Evolutionary conservation across 2,329 filamentous ascomycete species (phyloP).

Genomic region (Colletotrichum sp.): DNA sequence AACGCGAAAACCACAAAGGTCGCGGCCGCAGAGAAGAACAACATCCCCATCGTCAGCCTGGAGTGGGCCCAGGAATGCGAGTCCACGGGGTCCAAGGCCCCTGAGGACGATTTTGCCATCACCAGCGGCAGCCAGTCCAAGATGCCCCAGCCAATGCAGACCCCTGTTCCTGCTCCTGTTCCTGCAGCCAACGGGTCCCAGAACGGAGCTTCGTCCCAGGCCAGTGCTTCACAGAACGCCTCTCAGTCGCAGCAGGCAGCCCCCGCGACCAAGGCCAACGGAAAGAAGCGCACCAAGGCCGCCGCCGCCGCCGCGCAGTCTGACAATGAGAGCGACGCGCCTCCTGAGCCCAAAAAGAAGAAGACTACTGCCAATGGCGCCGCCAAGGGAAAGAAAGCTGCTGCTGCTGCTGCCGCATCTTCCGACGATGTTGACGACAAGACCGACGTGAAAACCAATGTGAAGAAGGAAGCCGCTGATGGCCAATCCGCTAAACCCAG

Average conservation of each 20-base stretch:
- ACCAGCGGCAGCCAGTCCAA: neutral
- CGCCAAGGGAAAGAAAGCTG: neutral
- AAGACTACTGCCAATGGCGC: constrained; percentile 24
- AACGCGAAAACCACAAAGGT: constrained; percentile 56
- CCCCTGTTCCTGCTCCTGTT: neutral
- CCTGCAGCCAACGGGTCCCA: neutral
- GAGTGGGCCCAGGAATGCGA: constrained; percentile 68
- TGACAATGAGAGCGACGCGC: constrained; percentile 26
- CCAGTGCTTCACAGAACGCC: neutral
- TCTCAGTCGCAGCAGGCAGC: neutral
- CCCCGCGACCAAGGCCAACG: constrained; percentile 6
- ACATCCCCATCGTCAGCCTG: constrained; percentile 60
- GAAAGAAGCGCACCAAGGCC: constrained; percentile 21
- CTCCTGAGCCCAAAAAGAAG: constrained; percentile 34
- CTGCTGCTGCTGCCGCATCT: neutral
- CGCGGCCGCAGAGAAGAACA: constrained; percentile 48
- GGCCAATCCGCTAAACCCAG: constrained; percentile 51
- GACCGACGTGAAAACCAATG: constrained; percentile 32
- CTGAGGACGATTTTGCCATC: constrained; percentile 34
- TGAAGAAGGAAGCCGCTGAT: constrained; percentile 34
- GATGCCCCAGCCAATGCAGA: neutral
- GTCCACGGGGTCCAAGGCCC: constrained; percentile 40
- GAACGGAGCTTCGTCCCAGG: neutral
- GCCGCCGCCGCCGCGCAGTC: constrained; percentile 24
- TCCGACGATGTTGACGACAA: constrained; percentile 26